These are phyloP conservation scores for Limonium bicolor DNA, from an alignment of 148 eudicot species.

Conservation along the genomic window DNA sequence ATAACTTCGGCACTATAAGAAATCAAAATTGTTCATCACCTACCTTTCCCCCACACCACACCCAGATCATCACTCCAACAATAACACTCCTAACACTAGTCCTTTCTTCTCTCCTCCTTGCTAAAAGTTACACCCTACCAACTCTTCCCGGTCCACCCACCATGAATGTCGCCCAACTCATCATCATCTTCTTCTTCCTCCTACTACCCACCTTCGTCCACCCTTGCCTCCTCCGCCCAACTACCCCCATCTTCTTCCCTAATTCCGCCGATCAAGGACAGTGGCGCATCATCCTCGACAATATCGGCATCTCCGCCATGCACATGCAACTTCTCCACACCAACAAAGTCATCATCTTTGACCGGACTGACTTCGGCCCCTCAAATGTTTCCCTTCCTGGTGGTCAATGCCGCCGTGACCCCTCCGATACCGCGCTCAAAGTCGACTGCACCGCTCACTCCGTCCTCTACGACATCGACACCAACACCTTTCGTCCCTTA, in stretches of 20 bases:
- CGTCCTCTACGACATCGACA: slow-evolving; percentile 29
- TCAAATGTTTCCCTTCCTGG: slow-evolving; percentile 55
- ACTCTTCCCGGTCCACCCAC: too few species aligned
- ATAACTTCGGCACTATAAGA: background rate
- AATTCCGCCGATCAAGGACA: slow-evolving; percentile 20
- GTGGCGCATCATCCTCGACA: slow-evolving; percentile 49
- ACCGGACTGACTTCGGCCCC: slow-evolving; percentile 62
- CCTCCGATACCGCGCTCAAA: slow-evolving; percentile 21
- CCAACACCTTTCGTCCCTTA: slow-evolving; percentile 42
- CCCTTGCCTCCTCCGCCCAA: slow-evolving; percentile 1
- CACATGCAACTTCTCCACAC: slow-evolving; percentile 66
- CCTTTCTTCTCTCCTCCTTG: background rate
- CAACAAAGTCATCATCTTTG: slow-evolving; percentile 62
- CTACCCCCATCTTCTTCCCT: slow-evolving; percentile 11
- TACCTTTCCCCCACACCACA: slow-evolving; percentile 10
- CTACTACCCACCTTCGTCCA: slow-evolving; percentile 5
- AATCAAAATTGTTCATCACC: background rate
- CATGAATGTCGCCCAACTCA: slow-evolving; percentile 11
- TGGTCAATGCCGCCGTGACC: slow-evolving; percentile 43
- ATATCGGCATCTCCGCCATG: slow-evolving; percentile 73
- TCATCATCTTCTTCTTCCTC: slow-evolving; percentile 9
- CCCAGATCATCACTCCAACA: background rate
- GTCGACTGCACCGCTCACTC: slow-evolving; percentile 77
- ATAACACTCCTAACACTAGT: background rate
- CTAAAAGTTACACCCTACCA: too few species aligned